Evolutionary conservation across 768 basidiomycete genomes (phyloP).

Genomic region (Trichaptum fuscoviolaceum): DNA sequence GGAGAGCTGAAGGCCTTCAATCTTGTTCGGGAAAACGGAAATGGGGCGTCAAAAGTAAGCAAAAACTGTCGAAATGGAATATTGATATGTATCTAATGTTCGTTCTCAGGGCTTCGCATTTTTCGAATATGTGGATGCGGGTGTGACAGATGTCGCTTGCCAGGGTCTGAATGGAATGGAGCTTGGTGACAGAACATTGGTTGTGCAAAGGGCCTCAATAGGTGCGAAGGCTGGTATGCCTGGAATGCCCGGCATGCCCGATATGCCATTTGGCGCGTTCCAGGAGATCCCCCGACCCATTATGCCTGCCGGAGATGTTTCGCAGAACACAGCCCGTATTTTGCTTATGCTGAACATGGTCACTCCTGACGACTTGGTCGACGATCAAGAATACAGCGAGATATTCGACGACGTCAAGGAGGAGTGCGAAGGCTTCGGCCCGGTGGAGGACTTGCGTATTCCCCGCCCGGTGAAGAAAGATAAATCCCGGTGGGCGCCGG

Average conservation of each 20-base stretch:
- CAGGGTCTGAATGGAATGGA: slow-evolving; percentile 97
- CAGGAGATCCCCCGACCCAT: slow-evolving; percentile 83
- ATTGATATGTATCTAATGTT: neutral
- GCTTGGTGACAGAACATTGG: slow-evolving; percentile 89
- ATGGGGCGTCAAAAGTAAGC: slow-evolving; percentile 79
- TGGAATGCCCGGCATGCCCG: slow-evolving; percentile 53
- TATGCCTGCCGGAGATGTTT: slow-evolving; percentile 74
- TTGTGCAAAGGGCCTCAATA: slow-evolving; percentile 94
- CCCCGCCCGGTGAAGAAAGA: slow-evolving; percentile 86
- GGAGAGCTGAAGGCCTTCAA: slow-evolving; percentile 98
- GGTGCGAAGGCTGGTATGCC: slow-evolving; percentile 75
- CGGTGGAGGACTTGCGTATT: slow-evolving; percentile 80
- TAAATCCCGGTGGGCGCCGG: slow-evolving; percentile 69
- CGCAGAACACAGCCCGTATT: slow-evolving; percentile 61
- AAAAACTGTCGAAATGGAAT: slow-evolving; percentile 2
- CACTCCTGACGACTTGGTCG: slow-evolving; percentile 80
- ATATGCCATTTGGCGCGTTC: slow-evolving; percentile 74
- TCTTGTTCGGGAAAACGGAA: slow-evolving; percentile 90
- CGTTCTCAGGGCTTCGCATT: slow-evolving; percentile 87
- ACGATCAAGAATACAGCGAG: slow-evolving; percentile 91
- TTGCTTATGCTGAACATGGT: slow-evolving; percentile 99
- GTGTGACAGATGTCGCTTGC: slow-evolving; percentile 91
- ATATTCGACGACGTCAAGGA: slow-evolving; percentile 92
- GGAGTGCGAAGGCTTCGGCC: slow-evolving; percentile 78
- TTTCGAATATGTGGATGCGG: slow-evolving; percentile 92